phyloP scores from a whole-genome alignment of 139 green algal species.

The Chlamydomonas sphaeroides region DNA sequence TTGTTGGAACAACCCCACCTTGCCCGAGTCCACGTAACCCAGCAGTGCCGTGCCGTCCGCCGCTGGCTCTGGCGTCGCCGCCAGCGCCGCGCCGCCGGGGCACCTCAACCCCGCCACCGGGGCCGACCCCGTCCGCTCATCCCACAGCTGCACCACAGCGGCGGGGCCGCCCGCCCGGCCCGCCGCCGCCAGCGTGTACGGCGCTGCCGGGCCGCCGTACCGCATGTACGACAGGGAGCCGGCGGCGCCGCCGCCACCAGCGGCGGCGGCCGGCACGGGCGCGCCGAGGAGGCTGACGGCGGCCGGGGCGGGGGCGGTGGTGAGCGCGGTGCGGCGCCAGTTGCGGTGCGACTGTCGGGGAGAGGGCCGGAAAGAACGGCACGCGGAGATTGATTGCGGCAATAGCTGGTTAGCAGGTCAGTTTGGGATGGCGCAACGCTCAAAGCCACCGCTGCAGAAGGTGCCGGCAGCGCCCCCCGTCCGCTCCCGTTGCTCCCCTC shows the following conservation, averaged over 20 bases:
- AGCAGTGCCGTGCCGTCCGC: constrained; percentile 16
- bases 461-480: no score
- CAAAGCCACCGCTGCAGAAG: no score
- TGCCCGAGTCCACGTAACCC: constrained; percentile 17
- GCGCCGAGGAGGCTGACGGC: background rate
- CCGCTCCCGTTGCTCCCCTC: background rate
- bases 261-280: background rate
- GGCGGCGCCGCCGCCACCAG: background rate
- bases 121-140: constrained; percentile 4
- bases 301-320: background rate
- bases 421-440: no score
- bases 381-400: no score
- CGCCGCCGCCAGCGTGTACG: constrained; percentile 33
- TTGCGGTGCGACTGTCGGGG: background rate
- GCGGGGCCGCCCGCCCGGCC: background rate
- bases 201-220: background rate
- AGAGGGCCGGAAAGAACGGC: no score
- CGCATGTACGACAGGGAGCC: constrained; percentile 17
- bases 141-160: constrained; percentile 29
- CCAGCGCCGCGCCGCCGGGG: constrained; percentile 21
- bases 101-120: constrained; percentile 21
- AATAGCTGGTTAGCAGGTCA: no score
- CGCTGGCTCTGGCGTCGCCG: background rate
- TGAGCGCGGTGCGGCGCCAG: background rate
- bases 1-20: background rate